Conservation (phyloP, 1,284 basidiomycete species). For the Ustilago sp. region DNA sequence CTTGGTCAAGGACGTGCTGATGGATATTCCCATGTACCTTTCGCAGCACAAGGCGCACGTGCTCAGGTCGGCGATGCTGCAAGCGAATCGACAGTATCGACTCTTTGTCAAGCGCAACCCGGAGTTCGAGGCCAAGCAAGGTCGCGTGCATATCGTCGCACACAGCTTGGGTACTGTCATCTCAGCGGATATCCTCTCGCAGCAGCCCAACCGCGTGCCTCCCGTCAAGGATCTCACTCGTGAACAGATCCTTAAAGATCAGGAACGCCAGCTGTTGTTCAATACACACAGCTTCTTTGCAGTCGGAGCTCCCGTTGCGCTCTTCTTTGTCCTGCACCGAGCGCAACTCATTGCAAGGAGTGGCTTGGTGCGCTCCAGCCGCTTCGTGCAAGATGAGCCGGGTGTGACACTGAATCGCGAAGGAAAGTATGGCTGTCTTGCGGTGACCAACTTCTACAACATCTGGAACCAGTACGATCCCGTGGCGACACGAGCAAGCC, state of each 20-base stretch:
- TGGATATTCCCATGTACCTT: constrained; percentile 72
- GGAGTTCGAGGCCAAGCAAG: constrained; percentile 67
- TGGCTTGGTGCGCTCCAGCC: constrained; percentile 72
- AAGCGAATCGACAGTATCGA: constrained; percentile 71
- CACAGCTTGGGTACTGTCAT: constrained; percentile 74
- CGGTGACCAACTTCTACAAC: constrained; percentile 73
- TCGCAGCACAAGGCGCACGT: constrained; percentile 73
- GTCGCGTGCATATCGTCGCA: constrained; percentile 71
- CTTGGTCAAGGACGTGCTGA: constrained; percentile 69
- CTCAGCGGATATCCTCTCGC: constrained; percentile 73
- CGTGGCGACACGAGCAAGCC: constrained; percentile 70
- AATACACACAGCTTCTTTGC: constrained; percentile 73
- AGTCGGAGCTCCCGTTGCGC: constrained; percentile 73
- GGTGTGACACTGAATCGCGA: constrained; percentile 70
- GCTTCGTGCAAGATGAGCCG: constrained; percentile 70
- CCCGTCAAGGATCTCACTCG: constrained; percentile 25
- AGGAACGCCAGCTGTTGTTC: constrained; percentile 58
- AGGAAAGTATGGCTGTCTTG: constrained; percentile 73
- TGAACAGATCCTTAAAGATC: constrained; percentile 25
- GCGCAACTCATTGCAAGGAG: constrained; percentile 73
- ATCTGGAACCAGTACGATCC: constrained; percentile 74
- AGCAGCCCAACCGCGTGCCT: constrained; percentile 73
- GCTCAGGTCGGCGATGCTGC: constrained; percentile 71
- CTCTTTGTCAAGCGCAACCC: constrained; percentile 74
- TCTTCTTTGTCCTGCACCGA: constrained; percentile 74